Conservation (phyloP, 305 asterid genomes). For the Solanum hybrid region DNA sequence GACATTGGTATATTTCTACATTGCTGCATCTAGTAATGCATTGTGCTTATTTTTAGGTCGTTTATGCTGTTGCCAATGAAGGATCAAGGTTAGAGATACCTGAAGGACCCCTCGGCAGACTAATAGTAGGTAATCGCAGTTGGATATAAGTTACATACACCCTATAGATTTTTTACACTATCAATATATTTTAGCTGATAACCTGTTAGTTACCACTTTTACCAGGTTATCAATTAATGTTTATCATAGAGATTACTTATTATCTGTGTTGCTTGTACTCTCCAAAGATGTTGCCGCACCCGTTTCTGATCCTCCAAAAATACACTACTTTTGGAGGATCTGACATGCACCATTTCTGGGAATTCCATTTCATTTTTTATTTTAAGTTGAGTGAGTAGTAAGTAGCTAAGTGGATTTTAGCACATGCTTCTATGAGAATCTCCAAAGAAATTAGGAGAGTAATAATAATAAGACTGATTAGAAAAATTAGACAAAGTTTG, state of each 20-base stretch:
- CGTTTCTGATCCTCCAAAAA: background rate
- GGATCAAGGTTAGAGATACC: constrained; percentile 85
- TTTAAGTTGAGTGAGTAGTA: background rate
- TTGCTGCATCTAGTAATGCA: background rate
- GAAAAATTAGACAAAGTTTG: background rate
- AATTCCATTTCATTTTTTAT: background rate
- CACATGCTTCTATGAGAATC: background rate
- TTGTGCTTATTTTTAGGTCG: constrained; percentile 43
- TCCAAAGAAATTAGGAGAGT: background rate
- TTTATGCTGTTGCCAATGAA: constrained; percentile 77
- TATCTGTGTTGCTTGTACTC: background rate
- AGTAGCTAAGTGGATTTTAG: background rate
- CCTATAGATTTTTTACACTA: background rate
- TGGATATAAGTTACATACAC: background rate
- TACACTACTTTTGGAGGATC: background rate
- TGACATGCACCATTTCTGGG: background rate
- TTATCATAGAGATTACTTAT: background rate
- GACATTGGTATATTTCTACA: background rate
- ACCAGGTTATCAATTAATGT: background rate
- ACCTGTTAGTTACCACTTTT: background rate
- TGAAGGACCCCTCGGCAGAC: constrained; percentile 77
- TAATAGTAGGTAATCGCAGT: constrained; percentile 59
- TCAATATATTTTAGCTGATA: background rate
- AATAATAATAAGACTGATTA: background rate
- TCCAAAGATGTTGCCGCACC: background rate